Percentiles rank a stretch among this genome's conserved stretches.
Conservation (phyloP, 371 early-diverging fungal species). For the Rhizopus delemar region DNA sequence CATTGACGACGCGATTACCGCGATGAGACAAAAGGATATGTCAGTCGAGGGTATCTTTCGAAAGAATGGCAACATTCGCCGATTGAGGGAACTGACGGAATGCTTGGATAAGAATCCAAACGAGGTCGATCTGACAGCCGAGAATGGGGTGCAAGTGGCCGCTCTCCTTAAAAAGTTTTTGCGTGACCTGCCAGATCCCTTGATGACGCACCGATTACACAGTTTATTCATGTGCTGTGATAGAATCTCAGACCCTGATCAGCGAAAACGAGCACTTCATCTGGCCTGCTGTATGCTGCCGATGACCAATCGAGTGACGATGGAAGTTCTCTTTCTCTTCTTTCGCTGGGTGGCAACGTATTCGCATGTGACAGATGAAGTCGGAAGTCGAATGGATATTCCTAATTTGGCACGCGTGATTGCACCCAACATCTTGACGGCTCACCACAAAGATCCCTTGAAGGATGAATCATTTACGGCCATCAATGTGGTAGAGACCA, state of each 20-base stretch:
- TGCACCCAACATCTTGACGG: constrained; percentile 90
- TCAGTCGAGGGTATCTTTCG: constrained; percentile 95
- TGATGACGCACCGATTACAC: constrained; percentile 88
- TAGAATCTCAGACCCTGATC: constrained; percentile 56
- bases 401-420: constrained; percentile 92
- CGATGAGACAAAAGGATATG: constrained; percentile 84
- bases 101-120: constrained; percentile 77
- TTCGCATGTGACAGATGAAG: constrained; percentile 71
- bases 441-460: constrained; percentile 70
- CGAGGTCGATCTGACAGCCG: constrained; percentile 67
- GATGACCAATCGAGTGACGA: constrained; percentile 85
- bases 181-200: constrained; percentile 93
- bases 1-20: constrained; percentile 80
- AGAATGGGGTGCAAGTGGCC: constrained; percentile 89
- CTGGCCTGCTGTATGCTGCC: constrained; percentile 85
- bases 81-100: constrained; percentile 81
- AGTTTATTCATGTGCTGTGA: constrained; percentile 80
- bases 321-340: constrained; percentile 85
- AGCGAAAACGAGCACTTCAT: constrained; percentile 72
- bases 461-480: constrained; percentile 77
- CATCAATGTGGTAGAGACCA: constrained; percentile 73
- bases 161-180: constrained; percentile 94
- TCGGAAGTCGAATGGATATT: constrained; percentile 93
- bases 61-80: constrained; percentile 94
- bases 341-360: constrained; percentile 82